phyloP scores from a whole-genome alignment of 257 asterid genomes.

The Capsicum baccatum region DNA sequence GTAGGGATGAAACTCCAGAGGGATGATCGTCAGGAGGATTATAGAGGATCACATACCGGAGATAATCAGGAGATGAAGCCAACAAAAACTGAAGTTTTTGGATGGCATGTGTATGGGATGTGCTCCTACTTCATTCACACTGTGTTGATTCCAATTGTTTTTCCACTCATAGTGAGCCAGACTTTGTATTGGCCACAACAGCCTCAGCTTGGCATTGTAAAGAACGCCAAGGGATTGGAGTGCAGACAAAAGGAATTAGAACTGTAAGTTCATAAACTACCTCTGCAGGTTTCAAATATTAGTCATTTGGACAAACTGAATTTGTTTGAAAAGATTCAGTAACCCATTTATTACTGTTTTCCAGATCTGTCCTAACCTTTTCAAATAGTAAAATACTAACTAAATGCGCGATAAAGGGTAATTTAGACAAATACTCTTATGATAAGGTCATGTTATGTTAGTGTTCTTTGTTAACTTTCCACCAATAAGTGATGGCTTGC shows the following conservation, averaged over 20 bases:
- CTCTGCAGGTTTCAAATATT: not conserved
- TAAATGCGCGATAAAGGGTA: not conserved
- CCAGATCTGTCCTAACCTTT: not conserved
- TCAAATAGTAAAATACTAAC: conserved; percentile 11
- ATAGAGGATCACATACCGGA: conserved; percentile 45
- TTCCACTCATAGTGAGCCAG: conserved; percentile 82
- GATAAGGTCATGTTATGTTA: too few relatives aligned
- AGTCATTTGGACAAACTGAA: not conserved
- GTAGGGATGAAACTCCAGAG: conserved; percentile 56
- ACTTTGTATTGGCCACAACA: conserved; percentile 55
- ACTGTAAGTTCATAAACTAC: conserved; percentile 56
- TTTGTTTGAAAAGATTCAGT: not conserved
- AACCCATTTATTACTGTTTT: not conserved
- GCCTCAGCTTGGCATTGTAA: conserved; percentile 68
- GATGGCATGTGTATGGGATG: conserved; percentile 78
- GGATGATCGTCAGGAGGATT: conserved; percentile 42
- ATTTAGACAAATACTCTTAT: not conserved
- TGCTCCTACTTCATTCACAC: conserved; percentile 83
- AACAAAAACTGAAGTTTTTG: conserved; percentile 58
- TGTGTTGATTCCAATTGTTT: conserved; percentile 73
- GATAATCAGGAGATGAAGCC: conserved; percentile 59
- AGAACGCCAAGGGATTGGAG: conserved; percentile 54
- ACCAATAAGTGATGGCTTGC: too few relatives aligned
- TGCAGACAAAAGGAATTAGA: conserved; percentile 61
- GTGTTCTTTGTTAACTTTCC: too few relatives aligned